A percentile compares a stretch with the other conserved stretches of the same genome.
phyloP scores from a whole-genome alignment of 495 filamentous ascomycete species.

The Talaromyces ruber region DNA sequence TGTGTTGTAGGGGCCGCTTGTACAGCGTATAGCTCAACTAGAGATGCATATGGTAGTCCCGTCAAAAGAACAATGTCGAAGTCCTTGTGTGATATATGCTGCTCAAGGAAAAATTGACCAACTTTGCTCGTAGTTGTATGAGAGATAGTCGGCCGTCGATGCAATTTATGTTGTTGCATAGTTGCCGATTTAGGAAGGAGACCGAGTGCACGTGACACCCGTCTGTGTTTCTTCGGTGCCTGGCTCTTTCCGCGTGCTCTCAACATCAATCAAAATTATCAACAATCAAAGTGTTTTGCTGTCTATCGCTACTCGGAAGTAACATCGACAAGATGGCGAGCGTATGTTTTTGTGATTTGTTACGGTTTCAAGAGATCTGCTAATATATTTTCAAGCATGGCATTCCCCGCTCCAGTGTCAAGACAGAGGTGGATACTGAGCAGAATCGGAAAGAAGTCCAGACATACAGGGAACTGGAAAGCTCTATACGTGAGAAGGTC shows the following conservation, averaged over 20 bases:
- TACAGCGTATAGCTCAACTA: not conserved
- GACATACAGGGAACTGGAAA: constrained; percentile 66
- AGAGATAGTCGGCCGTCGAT: not conserved
- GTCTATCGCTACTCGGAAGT: not conserved
- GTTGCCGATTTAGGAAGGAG: constrained; percentile 6
- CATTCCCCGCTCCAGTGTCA: constrained; percentile 55
- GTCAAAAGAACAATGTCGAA: not conserved
- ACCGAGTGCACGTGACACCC: not conserved
- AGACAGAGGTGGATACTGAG: constrained; percentile 52
- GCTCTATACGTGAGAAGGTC: constrained; percentile 53
- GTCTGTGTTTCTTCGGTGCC: not conserved
- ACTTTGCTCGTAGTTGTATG: not conserved
- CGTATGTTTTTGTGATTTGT: constrained; percentile 21
- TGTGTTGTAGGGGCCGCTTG: not conserved
- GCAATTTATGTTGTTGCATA: not conserved
- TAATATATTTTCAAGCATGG: constrained; percentile 54
- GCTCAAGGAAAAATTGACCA: not conserved
- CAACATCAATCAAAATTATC: not conserved
- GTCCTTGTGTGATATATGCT: not conserved
- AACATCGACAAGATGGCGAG: constrained; percentile 36
- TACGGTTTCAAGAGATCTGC: not conserved
- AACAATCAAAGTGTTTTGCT: not conserved
- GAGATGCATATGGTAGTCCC: not conserved
- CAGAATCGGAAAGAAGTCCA: constrained; percentile 70
- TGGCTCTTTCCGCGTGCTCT: not conserved